Percentiles rank a stretch among this genome's conserved stretches.
phyloP scores from a whole-genome alignment of 83 land plant species.

The Picea mariana region DNA sequence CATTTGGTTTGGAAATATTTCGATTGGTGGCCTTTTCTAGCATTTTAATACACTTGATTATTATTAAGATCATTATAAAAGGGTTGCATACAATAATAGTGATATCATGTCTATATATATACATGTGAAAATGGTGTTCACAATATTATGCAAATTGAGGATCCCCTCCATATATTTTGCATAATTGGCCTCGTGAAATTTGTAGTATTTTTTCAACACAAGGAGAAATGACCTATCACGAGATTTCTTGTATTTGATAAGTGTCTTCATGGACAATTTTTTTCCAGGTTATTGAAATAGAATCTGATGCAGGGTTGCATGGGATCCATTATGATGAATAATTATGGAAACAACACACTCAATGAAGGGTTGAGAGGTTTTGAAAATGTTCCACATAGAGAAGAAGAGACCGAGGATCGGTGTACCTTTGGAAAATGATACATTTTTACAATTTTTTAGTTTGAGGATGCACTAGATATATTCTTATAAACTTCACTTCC shows the following conservation, averaged over 20 bases:
- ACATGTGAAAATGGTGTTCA: conserved; percentile 38
- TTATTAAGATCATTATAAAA: not conserved
- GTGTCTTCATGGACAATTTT: conserved; percentile 80
- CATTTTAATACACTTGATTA: conserved; percentile 65
- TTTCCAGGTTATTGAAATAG: conserved; percentile 78
- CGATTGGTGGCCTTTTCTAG: conserved; percentile 95
- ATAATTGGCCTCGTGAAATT: conserved; percentile 23
- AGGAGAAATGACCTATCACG: conserved; percentile 57
- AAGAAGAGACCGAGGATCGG: too few species aligned
- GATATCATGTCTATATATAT: conserved; percentile 9
- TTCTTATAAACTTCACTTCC: too few species aligned
- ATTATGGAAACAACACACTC: conserved; percentile 13
- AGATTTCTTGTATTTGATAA: conserved; percentile 94
- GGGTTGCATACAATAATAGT: too few species aligned
- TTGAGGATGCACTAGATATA: too few species aligned
- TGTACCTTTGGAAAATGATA: too few species aligned
- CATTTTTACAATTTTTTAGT: too few species aligned
- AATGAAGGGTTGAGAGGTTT: too few species aligned
- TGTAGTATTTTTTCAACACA: conserved; percentile 81
- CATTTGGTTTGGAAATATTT: conserved; percentile 82
- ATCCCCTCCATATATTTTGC: too few species aligned
- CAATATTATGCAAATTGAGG: too few species aligned
- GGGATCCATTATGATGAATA: conserved; percentile 90
- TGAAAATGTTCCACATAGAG: too few species aligned
- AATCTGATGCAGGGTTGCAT: conserved; percentile 63